Percentiles rank a stretch among this genome's conserved stretches.
These are phyloP conservation scores for Phytophthora pinifolia DNA, from an alignment of 352 stramenopile genomes.

Conservation along the genomic window DNA sequence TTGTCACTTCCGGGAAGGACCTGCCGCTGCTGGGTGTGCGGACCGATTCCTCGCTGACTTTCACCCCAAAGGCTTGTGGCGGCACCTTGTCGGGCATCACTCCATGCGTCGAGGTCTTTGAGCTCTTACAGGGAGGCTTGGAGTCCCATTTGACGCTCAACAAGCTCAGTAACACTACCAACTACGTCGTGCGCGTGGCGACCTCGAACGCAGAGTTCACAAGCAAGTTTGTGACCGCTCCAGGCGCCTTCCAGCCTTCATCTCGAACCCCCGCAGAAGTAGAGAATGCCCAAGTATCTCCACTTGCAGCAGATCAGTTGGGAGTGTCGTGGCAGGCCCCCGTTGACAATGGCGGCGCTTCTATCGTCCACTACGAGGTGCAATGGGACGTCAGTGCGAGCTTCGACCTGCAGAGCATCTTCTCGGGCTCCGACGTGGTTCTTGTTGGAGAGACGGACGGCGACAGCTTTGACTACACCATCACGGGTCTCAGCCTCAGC, in stretches of 20 bases:
- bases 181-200: slow-evolving; percentile 47
- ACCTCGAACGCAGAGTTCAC: slow-evolving; percentile 40
- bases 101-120: slow-evolving; percentile 44
- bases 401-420: slow-evolving; percentile 81
- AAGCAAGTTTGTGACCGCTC: slow-evolving; percentile 25
- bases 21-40: slow-evolving; percentile 53
- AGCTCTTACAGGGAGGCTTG: slow-evolving; percentile 41
- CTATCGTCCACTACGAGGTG: slow-evolving; percentile 90
- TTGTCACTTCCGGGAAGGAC: slow-evolving; percentile 35
- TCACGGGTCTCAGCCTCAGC: slow-evolving; percentile 46
- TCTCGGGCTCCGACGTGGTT: slow-evolving; percentile 49
- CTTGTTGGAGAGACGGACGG: slow-evolving; percentile 2
- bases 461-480: slow-evolving; percentile 27
- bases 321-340: slow-evolving; percentile 81
- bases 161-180: slow-evolving; percentile 27
- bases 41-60: slow-evolving; percentile 29
- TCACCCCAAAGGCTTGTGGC: slow-evolving; percentile 46
- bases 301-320: slow-evolving; percentile 38
- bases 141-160: slow-evolving; percentile 23
- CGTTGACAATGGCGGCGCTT: slow-evolving; percentile 61
- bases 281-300: slow-evolving; percentile 34
- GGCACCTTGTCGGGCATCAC: slow-evolving; percentile 57
- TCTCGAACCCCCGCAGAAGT: slow-evolving; percentile 33
- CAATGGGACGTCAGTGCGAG: slow-evolving; percentile 90
- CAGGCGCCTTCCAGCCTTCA: slow-evolving; percentile 25